These are phyloP conservation scores for Thymus mandschuricus DNA, from an alignment of 257 asterid genomes.

Conservation along the genomic window DNA sequence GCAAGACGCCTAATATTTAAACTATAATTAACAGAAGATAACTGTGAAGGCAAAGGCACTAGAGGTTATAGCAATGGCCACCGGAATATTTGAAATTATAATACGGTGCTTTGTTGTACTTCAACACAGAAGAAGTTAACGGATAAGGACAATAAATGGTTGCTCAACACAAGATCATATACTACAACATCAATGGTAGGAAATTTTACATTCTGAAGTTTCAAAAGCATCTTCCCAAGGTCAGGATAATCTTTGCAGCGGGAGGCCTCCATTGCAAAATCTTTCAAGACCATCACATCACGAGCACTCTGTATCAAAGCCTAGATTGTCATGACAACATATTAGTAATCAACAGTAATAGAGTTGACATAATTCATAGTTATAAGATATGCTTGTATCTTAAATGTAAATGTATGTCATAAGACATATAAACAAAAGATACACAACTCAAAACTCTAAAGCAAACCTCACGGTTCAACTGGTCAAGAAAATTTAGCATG, in stretches of 20 bases:
- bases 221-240: constrained; percentile 89
- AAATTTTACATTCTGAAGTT: constrained; percentile 74
- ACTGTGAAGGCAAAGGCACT: background rate
- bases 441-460: constrained; percentile 33
- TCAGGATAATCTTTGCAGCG: constrained; percentile 78
- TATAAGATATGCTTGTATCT: background rate
- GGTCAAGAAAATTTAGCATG: constrained; percentile 84
- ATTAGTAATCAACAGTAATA: constrained; percentile 19
- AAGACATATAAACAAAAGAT: constrained; percentile 2
- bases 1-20: background rate
- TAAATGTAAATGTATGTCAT: constrained; percentile 5
- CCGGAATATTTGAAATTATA: background rate
- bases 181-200: constrained; percentile 29
- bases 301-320: constrained; percentile 84
- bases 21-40: constrained; percentile 9
- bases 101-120: constrained; percentile 9
- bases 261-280: constrained; percentile 89
- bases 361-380: constrained; percentile 2
- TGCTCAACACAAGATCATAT: constrained; percentile 16
- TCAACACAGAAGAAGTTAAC: constrained; percentile 18
- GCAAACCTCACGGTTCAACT: constrained; percentile 82
- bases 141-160: background rate
- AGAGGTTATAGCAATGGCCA: background rate
- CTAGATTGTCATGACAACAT: constrained; percentile 50
- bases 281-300: constrained; percentile 77